Base-by-base conservation (phyloP, 139 green algal genomes). In the Tetraselmis chui region DNA sequence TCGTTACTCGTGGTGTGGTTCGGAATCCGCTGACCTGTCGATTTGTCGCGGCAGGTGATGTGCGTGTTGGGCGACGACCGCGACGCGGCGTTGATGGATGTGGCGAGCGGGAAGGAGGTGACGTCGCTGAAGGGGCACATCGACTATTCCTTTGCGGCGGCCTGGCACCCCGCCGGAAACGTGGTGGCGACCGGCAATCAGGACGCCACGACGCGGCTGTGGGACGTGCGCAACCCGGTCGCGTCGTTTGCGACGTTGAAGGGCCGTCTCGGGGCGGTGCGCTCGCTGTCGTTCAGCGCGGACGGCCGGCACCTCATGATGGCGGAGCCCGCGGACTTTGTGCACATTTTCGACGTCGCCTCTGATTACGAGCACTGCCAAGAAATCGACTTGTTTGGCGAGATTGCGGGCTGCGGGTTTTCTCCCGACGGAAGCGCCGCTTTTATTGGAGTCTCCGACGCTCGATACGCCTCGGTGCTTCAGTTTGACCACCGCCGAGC, bases 101-200 rank as follows among this genome's bases (percentile, higher is more conserved):
- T 67, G 45, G 45, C 11, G 11, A 67, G 45, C 45, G 45, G 45
- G 11, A 67, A 67, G 45, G 1, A 25, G 5, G 86, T 93, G 23
- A 79, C 78, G 1, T 30, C 29, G 24, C 82, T 96, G 32, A 28
- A 82, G n/a, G 95, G 92, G 27, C 96, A 99, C 81, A 59, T 89
- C 22, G 96, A 99, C 92, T 99, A 91, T 86, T 94, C 89, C 25
- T 99, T 99, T 86, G 95, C 96, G 0, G 91, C 89, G 0, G 92
- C 92, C 1, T 99, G 96, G 96, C 94, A 97, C 86, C 95, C 95
- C 0, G 84, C 86, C 28, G 94, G 93, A n/a, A 82, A 88, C 23
- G 76, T 95, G 26, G 84, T 98, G 31, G 95, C 95, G 29, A 98
- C 95, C 25, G 95, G 95, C 78, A 97, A 96, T 86, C 94, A 98